phyloP scores from a whole-genome alignment of 2,329 filamentous ascomycete genomes.

The Pseudogymnoascus sp. region DNA sequence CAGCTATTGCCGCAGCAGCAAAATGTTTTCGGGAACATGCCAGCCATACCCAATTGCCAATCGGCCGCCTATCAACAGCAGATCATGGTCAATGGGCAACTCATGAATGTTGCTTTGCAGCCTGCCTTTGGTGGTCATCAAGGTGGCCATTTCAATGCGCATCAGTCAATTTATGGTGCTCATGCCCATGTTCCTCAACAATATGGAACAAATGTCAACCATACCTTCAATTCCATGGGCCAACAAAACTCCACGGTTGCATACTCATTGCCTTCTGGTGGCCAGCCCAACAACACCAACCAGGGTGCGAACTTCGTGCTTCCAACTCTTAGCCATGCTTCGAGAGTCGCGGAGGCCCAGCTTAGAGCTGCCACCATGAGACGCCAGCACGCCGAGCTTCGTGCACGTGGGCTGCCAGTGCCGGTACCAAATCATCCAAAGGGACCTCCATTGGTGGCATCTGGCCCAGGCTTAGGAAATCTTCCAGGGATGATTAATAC shows the following conservation, averaged over 20 bases:
- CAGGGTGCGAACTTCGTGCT: background rate
- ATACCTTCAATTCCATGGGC: background rate
- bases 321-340: background rate
- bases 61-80: background rate
- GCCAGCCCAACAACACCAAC: background rate
- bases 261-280: background rate
- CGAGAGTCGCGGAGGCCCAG: background rate
- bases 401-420: background rate
- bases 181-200: background rate
- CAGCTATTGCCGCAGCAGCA: background rate
- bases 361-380: conserved; percentile 5
- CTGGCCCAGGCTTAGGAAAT: background rate
- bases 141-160: background rate
- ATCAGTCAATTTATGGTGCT: background rate
- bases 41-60: background rate
- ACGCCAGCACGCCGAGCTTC: conserved; percentile 1
- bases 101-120: background rate
- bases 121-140: background rate
- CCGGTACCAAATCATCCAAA: background rate
- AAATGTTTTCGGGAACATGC: background rate
- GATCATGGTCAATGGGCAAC: background rate
- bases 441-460: background rate
- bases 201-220: background rate
- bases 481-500: background rate
- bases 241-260: background rate